Base-by-base conservation (phyloP, 179 eudicot species). In the Patellifolia procumbens region DNA sequence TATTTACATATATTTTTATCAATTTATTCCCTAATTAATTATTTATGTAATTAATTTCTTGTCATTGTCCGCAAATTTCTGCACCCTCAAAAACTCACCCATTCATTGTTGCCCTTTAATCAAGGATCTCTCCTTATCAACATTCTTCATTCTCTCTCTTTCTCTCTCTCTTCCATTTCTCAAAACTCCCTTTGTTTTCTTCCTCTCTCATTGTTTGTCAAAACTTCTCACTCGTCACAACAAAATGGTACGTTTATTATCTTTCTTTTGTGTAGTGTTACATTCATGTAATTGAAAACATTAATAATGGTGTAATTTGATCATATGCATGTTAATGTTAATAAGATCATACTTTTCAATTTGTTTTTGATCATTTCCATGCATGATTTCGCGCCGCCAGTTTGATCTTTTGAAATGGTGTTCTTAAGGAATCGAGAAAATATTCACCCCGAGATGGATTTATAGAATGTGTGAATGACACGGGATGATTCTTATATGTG, bases 161-260 rank as follows among this genome's bases (percentile, higher is more conserved):
- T 53, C 19, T 61, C 58, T 66, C 79, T 77, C 52, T 81, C 62
- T 74, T 63, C 37, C 52, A 16, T 10, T 76, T 74, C 78, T 68
- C 79, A 48, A 58, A 37, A 11, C 10, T 49, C 20, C n/a, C 20
- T 34, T 5, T 64, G n/a, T 35, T 53, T n/a, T 48, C 51, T 51
- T 17, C n/a, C 43, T 48, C 15, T 80, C 49, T 73, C 1, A 48
- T 45, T 62, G 24, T 66, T 63, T 52, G 46, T 43, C 73, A 26
- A 43, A 70, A 49, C 73, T 31, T 26, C 71, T 22, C 39, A 66
- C 26, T 29, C 24, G 31, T 29, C 24, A 22, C 51, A 29, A 59
- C 80, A 82, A 76, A 66, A 86, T 86, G 88, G 88, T 86, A 86
- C 15, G 78, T 76, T 76, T 75, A 58, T 65, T 48, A 34, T 6